Evolutionary conservation across 352 stramenopile species (phyloP).

Genomic region (Pythium graminicola): DNA sequence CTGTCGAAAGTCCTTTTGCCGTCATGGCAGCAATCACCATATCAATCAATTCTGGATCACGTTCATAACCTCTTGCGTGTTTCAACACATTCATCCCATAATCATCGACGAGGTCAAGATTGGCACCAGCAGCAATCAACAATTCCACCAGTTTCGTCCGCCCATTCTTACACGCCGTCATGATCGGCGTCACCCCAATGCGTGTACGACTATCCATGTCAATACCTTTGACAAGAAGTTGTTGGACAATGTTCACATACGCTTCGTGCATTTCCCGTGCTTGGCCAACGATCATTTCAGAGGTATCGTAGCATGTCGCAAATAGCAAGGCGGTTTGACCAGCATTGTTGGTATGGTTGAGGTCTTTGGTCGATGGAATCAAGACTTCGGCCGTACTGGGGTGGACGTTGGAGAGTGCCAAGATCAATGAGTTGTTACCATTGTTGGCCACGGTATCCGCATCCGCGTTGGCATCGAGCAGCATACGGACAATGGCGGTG

Average conservation of each 20-base stretch:
- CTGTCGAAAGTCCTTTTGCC: too few species aligned
- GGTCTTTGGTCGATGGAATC: neutral
- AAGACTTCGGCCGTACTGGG: neutral
- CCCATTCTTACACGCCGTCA: neutral
- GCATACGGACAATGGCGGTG: neutral
- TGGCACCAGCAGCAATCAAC: neutral
- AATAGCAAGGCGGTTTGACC: neutral
- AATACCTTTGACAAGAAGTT: neutral
- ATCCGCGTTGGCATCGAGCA: neutral
- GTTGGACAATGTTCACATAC: neutral
- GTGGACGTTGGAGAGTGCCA: neutral
- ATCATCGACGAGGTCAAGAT: neutral
- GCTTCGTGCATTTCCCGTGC: neutral
- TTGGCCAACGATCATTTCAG: neutral
- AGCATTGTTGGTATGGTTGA: neutral
- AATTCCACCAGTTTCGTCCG: neutral
- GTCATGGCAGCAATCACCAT: neutral
- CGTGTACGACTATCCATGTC: neutral
- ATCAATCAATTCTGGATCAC: neutral
- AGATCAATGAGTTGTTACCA: neutral
- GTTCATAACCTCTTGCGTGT: neutral
- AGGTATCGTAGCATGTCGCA: neutral
- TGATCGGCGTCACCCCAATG: neutral
- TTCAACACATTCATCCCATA: neutral
- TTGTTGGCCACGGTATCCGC: neutral